phyloP scores from a whole-genome alignment of 495 filamentous ascomycete genomes.

The Podospora anserina region DNA sequence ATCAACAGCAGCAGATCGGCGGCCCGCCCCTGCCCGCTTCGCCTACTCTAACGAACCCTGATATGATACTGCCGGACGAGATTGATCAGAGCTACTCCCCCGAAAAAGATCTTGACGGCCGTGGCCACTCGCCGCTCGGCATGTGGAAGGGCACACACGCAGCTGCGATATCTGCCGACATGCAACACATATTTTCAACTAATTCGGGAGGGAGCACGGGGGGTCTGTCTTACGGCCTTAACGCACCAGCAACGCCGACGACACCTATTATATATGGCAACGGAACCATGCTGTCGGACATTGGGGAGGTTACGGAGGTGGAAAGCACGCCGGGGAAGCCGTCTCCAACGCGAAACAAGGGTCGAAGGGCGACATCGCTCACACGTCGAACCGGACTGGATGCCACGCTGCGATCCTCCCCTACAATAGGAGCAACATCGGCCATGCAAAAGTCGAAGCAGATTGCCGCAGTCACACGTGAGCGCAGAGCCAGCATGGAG shows the following conservation, averaged over 20 bases:
- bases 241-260: conserved; percentile 52
- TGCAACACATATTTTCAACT: conserved; percentile 31
- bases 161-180: conserved; percentile 32
- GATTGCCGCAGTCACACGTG: conserved; percentile 31
- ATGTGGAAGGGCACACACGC: conserved; percentile 47
- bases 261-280: conserved; percentile 60
- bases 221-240: conserved; percentile 38
- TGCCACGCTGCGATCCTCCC: conserved; percentile 34
- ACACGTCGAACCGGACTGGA: conserved; percentile 24
- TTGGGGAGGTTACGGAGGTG: conserved; percentile 65
- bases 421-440: conserved; percentile 33
- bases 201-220: conserved; percentile 11
- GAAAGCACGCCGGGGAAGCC: conserved; percentile 49
- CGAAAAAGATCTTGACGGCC: conserved; percentile 35
- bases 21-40: conserved; percentile 53
- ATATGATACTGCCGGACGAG: conserved; percentile 79
- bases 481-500: conserved; percentile 44
- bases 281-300: conserved; percentile 66
- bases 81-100: conserved; percentile 51
- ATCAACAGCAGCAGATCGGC: conserved; percentile 32
- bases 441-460: conserved; percentile 41
- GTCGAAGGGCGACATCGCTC: conserved; percentile 18
- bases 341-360: conserved; percentile 25
- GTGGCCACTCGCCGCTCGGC: conserved; percentile 38
- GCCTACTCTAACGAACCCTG: conserved; percentile 86